These are phyloP conservation scores for Mucor racemosus DNA, from an alignment of 371 early-diverging fungal genomes.

Conservation along the genomic window DNA sequence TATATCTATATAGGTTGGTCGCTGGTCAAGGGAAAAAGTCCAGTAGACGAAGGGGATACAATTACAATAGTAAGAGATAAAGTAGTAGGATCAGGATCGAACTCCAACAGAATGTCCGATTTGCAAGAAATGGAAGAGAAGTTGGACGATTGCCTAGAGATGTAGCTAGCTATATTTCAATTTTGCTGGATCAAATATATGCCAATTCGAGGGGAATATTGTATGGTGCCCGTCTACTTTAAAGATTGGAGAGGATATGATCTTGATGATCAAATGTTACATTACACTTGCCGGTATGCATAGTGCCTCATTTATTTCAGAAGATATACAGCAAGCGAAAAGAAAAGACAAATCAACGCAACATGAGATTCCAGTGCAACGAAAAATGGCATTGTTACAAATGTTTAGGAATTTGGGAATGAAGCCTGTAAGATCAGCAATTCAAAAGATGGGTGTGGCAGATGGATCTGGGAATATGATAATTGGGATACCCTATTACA, in stretches of 20 bases:
- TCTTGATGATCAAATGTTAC: conserved; percentile 52
- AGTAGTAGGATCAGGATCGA: conserved; percentile 7
- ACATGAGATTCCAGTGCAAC: conserved; percentile 27
- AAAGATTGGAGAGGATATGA: conserved; percentile 59
- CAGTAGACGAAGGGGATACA: conserved; percentile 37
- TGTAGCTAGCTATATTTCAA: conserved; percentile 49
- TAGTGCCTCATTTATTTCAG: neutral
- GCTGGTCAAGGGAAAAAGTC: conserved; percentile 29
- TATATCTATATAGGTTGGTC: conserved; percentile 40
- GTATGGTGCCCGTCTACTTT: conserved; percentile 40
- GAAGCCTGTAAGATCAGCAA: conserved; percentile 43
- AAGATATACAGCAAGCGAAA: neutral
- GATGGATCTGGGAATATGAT: conserved; percentile 9
- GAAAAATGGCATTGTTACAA: conserved; percentile 51
- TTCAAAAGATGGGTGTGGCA: conserved; percentile 32
- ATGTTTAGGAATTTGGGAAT: conserved; percentile 47
- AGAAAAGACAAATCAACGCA: conserved; percentile 27
- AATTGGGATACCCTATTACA: conserved; percentile 35
- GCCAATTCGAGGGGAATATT: conserved; percentile 52
- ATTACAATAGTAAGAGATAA: conserved; percentile 35
- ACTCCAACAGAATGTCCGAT: conserved; percentile 58
- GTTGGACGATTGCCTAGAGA: conserved; percentile 56
- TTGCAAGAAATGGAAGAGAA: conserved; percentile 40
- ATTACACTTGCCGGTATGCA: conserved; percentile 42
- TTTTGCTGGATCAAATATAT: conserved; percentile 53